A percentile compares a stretch with the other conserved stretches of the same genome.
Evolutionary conservation across 1,284 basidiomycete genomes (phyloP).

Genomic region (Sutorius eximius): DNA sequence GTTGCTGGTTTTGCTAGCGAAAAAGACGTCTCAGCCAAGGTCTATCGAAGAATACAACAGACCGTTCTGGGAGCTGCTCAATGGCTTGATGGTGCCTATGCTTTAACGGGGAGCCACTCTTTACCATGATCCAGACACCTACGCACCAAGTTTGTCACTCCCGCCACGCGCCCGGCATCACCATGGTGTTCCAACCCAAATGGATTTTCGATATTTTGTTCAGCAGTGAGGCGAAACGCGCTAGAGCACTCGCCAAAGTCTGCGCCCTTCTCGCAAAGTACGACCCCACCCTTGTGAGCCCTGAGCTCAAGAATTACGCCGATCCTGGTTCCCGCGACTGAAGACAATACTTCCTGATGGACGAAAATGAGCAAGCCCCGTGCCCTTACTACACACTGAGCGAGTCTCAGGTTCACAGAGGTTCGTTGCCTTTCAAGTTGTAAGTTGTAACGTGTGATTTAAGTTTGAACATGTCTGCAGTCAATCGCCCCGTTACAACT

Average conservation of each 20-base stretch:
- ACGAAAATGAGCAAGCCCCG: constrained; percentile 22
- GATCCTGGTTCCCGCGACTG: constrained; percentile 22
- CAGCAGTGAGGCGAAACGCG: constrained; percentile 20
- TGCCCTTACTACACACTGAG: constrained; percentile 18
- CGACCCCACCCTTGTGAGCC: constrained; percentile 22
- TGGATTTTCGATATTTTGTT: constrained; percentile 28
- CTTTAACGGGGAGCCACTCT: constrained; percentile 23
- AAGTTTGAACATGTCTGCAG: too few relatives aligned
- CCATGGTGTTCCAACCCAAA: constrained; percentile 26
- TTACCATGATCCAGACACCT: constrained; percentile 22
- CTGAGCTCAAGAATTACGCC: constrained; percentile 25
- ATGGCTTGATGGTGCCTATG: constrained; percentile 23
- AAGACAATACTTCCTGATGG: constrained; percentile 24
- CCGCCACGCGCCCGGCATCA: constrained; percentile 19
- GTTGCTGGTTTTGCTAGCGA: constrained; percentile 21
- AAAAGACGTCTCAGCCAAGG: constrained; percentile 9
- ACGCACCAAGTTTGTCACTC: constrained; percentile 23
- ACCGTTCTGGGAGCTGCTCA: constrained; percentile 24
- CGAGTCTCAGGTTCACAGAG: background rate
- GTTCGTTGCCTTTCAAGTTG: constrained; percentile 1
- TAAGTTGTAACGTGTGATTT: background rate
- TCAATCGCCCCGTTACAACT: too few relatives aligned
- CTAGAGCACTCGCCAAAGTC: constrained; percentile 22
- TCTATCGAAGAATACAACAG: constrained; percentile 21
- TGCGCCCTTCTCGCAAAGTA: constrained; percentile 18